Evolutionary conservation across 768 basidiomycete species (phyloP).

Genomic region (Gyrodon lividus): DNA sequence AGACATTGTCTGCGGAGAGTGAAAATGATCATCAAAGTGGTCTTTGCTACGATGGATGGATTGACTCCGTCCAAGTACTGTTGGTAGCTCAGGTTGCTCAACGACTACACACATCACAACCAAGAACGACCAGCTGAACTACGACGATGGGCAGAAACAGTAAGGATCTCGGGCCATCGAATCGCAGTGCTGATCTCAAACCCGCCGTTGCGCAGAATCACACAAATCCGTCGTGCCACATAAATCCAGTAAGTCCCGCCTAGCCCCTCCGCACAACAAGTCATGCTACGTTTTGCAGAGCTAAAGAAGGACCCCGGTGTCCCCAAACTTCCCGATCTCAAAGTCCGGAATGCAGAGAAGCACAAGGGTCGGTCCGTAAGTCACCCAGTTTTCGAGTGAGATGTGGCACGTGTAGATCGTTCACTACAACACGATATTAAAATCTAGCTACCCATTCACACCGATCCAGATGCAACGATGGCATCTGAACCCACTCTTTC

Average conservation of each 20-base stretch:
- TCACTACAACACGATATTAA: not conserved
- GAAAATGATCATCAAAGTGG: too few species aligned
- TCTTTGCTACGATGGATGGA: too few species aligned
- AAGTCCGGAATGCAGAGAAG: slow-evolving; percentile 54
- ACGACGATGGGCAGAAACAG: slow-evolving; percentile 31
- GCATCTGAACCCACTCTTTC: slow-evolving; percentile 71
- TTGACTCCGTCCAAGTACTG: too few species aligned
- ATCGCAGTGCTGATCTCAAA: not conserved
- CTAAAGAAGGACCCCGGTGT: slow-evolving; percentile 89
- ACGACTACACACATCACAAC: too few species aligned
- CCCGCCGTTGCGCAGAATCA: slow-evolving; percentile 15
- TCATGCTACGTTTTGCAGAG: slow-evolving; percentile 40
- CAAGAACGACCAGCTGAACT: not conserved
- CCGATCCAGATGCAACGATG: slow-evolving; percentile 61
- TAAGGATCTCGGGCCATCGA: slow-evolving; percentile 12
- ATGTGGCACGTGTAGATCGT: not conserved
- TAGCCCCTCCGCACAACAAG: not conserved
- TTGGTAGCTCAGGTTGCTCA: too few species aligned
- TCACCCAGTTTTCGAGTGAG: slow-evolving; percentile 10
- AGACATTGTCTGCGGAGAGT: too few species aligned
- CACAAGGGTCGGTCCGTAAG: slow-evolving; percentile 43
- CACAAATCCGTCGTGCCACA: slow-evolving; percentile 25
- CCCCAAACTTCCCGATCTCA: slow-evolving; percentile 76
- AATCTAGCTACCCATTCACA: slow-evolving; percentile 25
- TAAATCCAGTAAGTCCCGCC: slow-evolving; percentile 22